phyloP scores from a whole-genome alignment of 1,284 basidiomycete species.

The Austroboletus rostrupii region DNA sequence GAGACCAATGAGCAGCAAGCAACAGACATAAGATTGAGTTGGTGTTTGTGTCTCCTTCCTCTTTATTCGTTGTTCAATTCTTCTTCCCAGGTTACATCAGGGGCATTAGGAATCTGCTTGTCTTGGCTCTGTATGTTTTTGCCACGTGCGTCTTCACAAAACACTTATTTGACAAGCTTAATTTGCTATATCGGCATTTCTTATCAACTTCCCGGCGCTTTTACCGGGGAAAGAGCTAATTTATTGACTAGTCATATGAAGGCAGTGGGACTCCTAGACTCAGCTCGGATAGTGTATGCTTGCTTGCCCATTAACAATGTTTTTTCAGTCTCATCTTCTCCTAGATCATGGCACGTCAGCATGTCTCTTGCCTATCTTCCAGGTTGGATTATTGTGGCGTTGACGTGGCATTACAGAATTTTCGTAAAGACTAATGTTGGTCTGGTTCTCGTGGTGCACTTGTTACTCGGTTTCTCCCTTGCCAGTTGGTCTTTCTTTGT shows the following conservation, averaged over 20 bases:
- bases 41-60: conserved; percentile 18
- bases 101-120: conserved; percentile 58
- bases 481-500: conserved; percentile 71
- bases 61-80: conserved; percentile 4
- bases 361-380: conserved; percentile 55
- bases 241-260: conserved; percentile 64
- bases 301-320: no score
- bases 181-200: conserved; percentile 64
- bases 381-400: conserved; percentile 62
- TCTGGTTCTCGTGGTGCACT: conserved; percentile 60
- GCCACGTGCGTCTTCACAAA: background rate
- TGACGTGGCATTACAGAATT: conserved; percentile 62
- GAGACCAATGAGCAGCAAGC: conserved; percentile 61
- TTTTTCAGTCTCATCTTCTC: no score
- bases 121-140: conserved; percentile 52
- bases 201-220: conserved; percentile 69
- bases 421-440: conserved; percentile 61
- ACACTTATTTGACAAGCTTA: conserved; percentile 39
- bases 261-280: conserved; percentile 69
- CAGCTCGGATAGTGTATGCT: conserved; percentile 57
- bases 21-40: conserved; percentile 53
- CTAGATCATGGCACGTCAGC: conserved; percentile 65
- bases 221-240: conserved; percentile 58
- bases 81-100: conserved; percentile 49
- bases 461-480: conserved; percentile 64